Percentiles rank a stretch among this genome's conserved stretches.
Evolutionary conservation across 345 rosid genomes (phyloP).

Genomic region (Sonneratia alba): DNA sequence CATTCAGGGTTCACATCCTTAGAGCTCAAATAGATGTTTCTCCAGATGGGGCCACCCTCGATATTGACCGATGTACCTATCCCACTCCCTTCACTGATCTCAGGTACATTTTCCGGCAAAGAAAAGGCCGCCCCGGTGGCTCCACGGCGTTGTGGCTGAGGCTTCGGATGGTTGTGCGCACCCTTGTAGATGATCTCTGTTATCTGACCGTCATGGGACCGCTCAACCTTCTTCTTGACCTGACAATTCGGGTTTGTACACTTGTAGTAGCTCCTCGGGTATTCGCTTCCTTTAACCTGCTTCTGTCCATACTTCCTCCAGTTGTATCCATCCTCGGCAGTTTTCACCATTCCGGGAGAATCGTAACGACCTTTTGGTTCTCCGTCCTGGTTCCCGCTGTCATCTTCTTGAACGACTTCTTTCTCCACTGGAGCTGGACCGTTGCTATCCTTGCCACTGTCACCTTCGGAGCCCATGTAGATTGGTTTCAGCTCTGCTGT

Average conservation of each 20-base stretch:
- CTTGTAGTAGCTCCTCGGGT: conserved; percentile 59
- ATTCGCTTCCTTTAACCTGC: conserved; percentile 58
- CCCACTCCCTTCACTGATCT: not conserved
- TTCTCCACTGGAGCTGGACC: conserved; percentile 5
- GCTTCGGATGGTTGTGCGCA: conserved; percentile 45
- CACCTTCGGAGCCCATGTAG: conserved; percentile 16
- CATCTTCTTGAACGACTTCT: conserved; percentile 18
- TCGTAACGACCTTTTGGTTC: conserved; percentile 20
- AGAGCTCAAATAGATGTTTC: conserved; percentile 19
- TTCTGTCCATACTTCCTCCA: conserved; percentile 70
- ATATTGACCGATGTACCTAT: not conserved
- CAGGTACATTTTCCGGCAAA: conserved; percentile 14
- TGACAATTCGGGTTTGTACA: conserved; percentile 47
- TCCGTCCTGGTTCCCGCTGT: conserved; percentile 10
- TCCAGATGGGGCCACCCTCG: conserved; percentile 13
- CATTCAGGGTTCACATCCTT: conserved; percentile 28
- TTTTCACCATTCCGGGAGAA: conserved; percentile 24
- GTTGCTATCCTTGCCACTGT: conserved; percentile 14
- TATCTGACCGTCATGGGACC: conserved; percentile 51
- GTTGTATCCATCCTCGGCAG: conserved; percentile 52
- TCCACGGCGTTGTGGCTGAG: conserved; percentile 36
- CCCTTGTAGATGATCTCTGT: conserved; percentile 60
- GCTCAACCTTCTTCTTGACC: conserved; percentile 54
- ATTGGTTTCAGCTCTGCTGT: conserved; percentile 12
- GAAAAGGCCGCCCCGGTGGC: conserved; percentile 24